Evolutionary conservation across 805 yeast genomes (phyloP).

Genomic region (Pichia exigua): DNA sequence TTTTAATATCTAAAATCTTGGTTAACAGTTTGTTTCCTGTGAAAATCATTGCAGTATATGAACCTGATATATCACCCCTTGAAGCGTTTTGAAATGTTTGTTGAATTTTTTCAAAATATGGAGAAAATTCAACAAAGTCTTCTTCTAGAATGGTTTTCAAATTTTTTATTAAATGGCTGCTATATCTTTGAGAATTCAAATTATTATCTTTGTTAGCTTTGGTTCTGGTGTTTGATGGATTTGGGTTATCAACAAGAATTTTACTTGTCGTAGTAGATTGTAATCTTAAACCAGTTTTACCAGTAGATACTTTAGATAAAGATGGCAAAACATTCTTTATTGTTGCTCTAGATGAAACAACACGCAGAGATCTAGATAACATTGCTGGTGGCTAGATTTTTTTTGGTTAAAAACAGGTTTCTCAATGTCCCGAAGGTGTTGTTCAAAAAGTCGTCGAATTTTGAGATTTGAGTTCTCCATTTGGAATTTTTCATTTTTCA

Average conservation of each 20-base stretch:
- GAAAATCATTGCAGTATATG: neutral
- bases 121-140: constrained; percentile 10
- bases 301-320: neutral
- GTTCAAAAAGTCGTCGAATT: neutral
- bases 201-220: neutral
- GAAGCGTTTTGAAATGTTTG: constrained; percentile 3
- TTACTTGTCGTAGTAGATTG: constrained; percentile 1
- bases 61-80: neutral
- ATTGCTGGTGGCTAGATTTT: neutral
- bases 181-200: neutral
- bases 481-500: neutral
- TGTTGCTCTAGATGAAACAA: neutral
- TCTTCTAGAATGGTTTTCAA: neutral
- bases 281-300: neutral
- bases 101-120: constrained; percentile 10
- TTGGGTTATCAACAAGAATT: neutral
- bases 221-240: neutral
- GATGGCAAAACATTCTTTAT: neutral
- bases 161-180: neutral
- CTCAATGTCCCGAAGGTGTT: neutral
- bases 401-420: neutral
- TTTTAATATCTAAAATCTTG: constrained; percentile 7
- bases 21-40: constrained; percentile 6
- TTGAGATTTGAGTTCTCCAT: neutral
- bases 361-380: constrained; percentile 2